Base-by-base conservation (phyloP, 2,329 filamentous ascomycete genomes). In the Fusarium begoniae region DNA sequence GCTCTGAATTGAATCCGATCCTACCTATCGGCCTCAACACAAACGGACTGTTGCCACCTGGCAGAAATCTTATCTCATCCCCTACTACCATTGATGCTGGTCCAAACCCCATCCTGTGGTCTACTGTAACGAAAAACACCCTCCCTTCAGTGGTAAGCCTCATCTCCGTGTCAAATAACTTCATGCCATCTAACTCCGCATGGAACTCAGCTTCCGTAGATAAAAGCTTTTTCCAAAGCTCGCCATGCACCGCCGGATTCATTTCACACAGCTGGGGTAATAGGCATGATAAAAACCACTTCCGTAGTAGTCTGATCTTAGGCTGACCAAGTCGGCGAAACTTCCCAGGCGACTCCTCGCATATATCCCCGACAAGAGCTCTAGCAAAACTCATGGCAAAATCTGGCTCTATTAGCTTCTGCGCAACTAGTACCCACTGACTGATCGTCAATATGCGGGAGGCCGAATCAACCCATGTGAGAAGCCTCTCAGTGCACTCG, bases 141-240 rank as follows among this genome's bases (percentile, higher is more conserved):
- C 44, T 47, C 18, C 44, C 44, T 47, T 47, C 44, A 47, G 18
- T 15, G 2, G 0, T 28, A 28, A 47, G 24, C 44, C 44, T 47
- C 24, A 47, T 28, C 18, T 47, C 44, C 2, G 44, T 15, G 13
- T 47, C 44, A 13, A 47, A 47, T 28, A 7, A 20, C 18, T 47
- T 28, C 12, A 10, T 10, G 2, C 14, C 8, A 15, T 20, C 4
- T 12, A 20, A 14, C 2, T 28, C 24, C 5, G 12, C 4, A 20
- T 47, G 5, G 8, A 26, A 47, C 8, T 7, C 8, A 26, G 4
- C 3, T 26, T 0, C 24, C 1, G 1, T 6, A 13, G 43, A 14
- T 4, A 26, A 14, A 7, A 14, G 17, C 0, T 4, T 3, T 14
- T 3, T 45, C 44, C 44, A 45, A 45, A 45, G 8, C 17, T 20